phyloP scores from a whole-genome alignment of 2,329 filamentous ascomycete species.

The Fusarium succisae region DNA sequence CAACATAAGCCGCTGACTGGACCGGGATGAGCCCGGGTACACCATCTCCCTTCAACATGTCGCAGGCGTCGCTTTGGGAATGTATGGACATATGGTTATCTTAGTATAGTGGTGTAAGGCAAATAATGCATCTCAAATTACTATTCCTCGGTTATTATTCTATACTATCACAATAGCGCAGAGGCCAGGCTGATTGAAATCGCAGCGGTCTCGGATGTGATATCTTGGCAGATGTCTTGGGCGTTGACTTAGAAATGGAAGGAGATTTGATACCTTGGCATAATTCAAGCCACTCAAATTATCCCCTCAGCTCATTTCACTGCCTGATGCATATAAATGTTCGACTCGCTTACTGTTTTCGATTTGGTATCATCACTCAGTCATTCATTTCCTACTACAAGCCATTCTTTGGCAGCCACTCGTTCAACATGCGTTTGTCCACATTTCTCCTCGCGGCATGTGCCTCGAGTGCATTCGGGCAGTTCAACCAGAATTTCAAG shows the following conservation, averaged over 20 bases:
- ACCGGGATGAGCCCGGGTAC: background rate
- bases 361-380: background rate
- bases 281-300: background rate
- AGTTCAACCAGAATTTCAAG: background rate
- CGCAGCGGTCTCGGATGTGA: too few relatives aligned
- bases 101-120: background rate
- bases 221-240: background rate
- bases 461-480: background rate
- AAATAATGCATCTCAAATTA: background rate
- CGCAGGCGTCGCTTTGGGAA: background rate
- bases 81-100: background rate
- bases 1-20: background rate
- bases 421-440: background rate
- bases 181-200: accelerated
- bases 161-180: too few relatives aligned
- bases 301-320: background rate
- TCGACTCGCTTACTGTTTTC: too few relatives aligned
- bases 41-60: background rate
- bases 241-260: background rate
- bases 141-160: background rate
- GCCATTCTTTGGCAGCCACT: background rate
- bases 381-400: background rate
- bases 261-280: background rate
- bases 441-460: background rate
- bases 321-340: background rate